Evolutionary conservation across 768 basidiomycete genomes (phyloP), one percentile per base, ranked within the genome.

Genomic region (Scleroderma citrinum): DNA sequence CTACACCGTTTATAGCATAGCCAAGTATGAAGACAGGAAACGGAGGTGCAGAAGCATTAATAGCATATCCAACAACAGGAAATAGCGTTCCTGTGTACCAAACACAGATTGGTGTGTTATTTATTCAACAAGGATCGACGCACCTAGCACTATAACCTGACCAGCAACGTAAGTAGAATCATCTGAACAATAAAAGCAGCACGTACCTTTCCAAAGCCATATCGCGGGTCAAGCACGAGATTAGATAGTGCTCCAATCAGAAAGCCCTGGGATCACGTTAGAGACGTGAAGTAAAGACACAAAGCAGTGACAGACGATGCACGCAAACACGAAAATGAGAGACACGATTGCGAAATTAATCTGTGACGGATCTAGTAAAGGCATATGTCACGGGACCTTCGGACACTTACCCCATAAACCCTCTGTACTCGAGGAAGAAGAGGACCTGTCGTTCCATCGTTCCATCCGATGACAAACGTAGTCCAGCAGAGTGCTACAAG

Each of bases 21-120:
- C 70, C 67, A 19, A 74, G 50, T 30, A 71, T 68, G 46, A 76
- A 71, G 2, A 71, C 59, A 1, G 75, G 76, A 52, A 72, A 80
- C 4, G 77, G 76, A 7, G 67, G 64, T 7, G 71, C 68, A 21
- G 70, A 63, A n/a, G 68, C 67, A 46, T 71, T 67, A 19, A 77
- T 62, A 8, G 58, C 45, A 46, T 69, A 71, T 5, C 53, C 64
- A 16, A 65, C 53, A 3, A 67, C 46, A 53, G 70, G 69, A 24
- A 59, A 51, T 3, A 60, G 19, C 5, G 66, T 61, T 10, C 62
- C 69, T 65, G 32, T 14, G 44, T 19, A 29, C 3, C 40, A 34
- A 19, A 3, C 4, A 13, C 34, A 35, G 5, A 35, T 13, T 13
- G n/a, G 13, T 3, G 12, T 35, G 34, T n/a, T 14, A 13, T 13